Base-by-base conservation (phyloP, 2,329 filamentous ascomycete genomes). In the Botrytis deweyae region DNA sequence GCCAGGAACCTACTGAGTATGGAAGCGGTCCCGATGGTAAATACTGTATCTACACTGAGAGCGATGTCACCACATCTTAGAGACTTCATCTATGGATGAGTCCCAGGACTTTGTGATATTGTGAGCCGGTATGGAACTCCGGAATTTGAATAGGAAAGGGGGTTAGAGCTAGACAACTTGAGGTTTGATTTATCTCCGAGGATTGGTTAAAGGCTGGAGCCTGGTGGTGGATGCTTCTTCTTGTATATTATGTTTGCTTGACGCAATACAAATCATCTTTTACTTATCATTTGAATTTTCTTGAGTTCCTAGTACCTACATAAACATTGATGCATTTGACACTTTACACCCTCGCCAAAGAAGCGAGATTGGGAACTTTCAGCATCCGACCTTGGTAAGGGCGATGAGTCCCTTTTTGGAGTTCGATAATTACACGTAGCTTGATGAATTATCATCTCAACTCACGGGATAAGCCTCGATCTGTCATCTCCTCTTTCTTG, bases 11-110 rank as follows among this genome's bases (percentile, higher is more conserved):
- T 7, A 40, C 75, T 7, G 82, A 61, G 33, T 61, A 36, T 36
- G 84, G 80, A 82, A 83, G 42, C 80, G 83, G 83, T 0, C 80
- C 82, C 8, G 83, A 84, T 68, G 81, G 81, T n/a, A 80, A 74
- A 7, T 80, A 80, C 75, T 83, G 81, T 73, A 81, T 77, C 62
- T 76, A 75, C 61, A 68, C 65, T 44, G 72, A 29, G 8, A 61
- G 58, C 58, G 58, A 36, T 61, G 1, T 61, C 20, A 33, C 58
- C 33, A 33, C 58, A 2, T 33, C 58, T 25, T 61, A 36, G 33
- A 61, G 33, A 22, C 8, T 61, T 61, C 14, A 61, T 33, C 29
- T 12, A 22, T 12, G 16, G 52, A 18, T 33, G 29, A 49, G 20
- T 49, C 20, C 46, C 20, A 25, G 46, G 20, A 49, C 20, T 49